phyloP scores from a whole-genome alignment of 371 early-diverging fungal genomes.

The Mortierella sp. region DNA sequence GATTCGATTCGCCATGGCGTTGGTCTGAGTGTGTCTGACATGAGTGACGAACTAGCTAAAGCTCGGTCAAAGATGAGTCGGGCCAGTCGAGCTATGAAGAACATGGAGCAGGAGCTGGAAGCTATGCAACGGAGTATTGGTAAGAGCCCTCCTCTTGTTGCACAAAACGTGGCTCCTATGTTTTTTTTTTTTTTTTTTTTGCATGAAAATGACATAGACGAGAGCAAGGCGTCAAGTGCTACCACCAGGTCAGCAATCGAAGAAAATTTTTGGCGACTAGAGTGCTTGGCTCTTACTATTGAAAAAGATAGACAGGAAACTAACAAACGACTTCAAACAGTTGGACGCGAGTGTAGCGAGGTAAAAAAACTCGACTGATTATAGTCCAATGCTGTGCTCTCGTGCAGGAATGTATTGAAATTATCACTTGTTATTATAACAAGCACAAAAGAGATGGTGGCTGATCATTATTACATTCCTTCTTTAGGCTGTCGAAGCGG shows the following conservation, averaged over 20 bases:
- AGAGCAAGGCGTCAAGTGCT: conserved; percentile 44
- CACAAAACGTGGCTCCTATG: not conserved
- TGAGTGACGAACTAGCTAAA: conserved; percentile 49
- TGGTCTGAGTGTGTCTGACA: conserved; percentile 36
- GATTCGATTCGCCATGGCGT: conserved; percentile 47
- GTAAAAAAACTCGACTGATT: conserved; percentile 3
- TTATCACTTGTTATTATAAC: not conserved
- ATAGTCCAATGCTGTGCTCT: not conserved
- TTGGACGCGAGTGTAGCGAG: conserved; percentile 34
- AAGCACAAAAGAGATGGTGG: not conserved
- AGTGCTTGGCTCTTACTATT: conserved; percentile 46
- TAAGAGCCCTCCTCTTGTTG: conserved; percentile 10
- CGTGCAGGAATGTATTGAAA: not conserved
- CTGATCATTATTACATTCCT: not conserved
- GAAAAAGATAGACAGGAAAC: conserved; percentile 50
- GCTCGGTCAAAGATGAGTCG: conserved; percentile 37
- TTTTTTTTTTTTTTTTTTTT: conserved; percentile 3
- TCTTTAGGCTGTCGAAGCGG: conserved; percentile 27
- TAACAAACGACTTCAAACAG: conserved; percentile 30
- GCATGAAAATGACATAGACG: conserved; percentile 21
- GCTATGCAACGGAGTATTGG: conserved; percentile 44
- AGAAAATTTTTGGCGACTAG: conserved; percentile 53
- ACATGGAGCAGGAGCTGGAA: conserved; percentile 48
- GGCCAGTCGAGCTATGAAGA: conserved; percentile 40
- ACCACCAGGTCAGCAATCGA: conserved; percentile 47